Percentiles rank a stretch among this genome's conserved stretches.
phyloP scores from a whole-genome alignment of 2,329 filamentous ascomycete genomes.

The Fusarium mexicanum region DNA sequence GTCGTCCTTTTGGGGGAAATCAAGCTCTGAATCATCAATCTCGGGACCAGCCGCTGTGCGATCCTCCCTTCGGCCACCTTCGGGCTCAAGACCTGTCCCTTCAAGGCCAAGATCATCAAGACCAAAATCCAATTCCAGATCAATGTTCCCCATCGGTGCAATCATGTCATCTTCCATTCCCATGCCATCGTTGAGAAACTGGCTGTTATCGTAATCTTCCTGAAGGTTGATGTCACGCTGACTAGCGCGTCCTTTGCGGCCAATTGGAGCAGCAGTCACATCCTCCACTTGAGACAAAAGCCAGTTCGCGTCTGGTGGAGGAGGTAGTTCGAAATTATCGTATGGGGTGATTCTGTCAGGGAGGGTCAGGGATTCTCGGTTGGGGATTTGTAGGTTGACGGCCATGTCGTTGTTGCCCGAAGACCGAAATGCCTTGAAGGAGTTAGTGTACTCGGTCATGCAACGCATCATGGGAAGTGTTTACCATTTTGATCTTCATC shows the following conservation, averaged over 20 bases:
- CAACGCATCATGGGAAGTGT: constrained; percentile 30
- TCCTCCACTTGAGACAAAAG: constrained; percentile 80
- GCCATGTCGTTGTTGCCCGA: constrained; percentile 95
- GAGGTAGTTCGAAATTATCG: constrained; percentile 79
- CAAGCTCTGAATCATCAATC: constrained; percentile 69
- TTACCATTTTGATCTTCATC: constrained; percentile 98
- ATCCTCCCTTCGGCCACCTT: constrained; percentile 85
- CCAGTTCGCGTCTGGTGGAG: constrained; percentile 88
- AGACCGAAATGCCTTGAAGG: constrained; percentile 87
- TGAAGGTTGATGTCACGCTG: constrained; percentile 75
- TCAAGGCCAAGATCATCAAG: constrained; percentile 78
- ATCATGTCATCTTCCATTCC: constrained; percentile 67
- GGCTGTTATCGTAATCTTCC: constrained; percentile 77
- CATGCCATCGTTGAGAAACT: constrained; percentile 78
- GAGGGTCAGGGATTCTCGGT: constrained; percentile 86
- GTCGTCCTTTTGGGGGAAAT: constrained; percentile 64
- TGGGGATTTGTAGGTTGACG: constrained; percentile 80
- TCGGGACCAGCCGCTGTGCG: constrained; percentile 4
- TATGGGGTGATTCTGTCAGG: constrained; percentile 94
- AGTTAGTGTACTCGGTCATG: constrained; percentile 44
- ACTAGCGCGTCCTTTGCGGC: constrained; percentile 66
- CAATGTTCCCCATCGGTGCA: constrained; percentile 71
- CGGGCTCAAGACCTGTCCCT: constrained; percentile 68
- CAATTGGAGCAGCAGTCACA: constrained; percentile 61
- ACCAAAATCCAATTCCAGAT: constrained; percentile 78